Base-by-base conservation (phyloP, 352 stramenopile species). In the Pythium plurisporium region DNA sequence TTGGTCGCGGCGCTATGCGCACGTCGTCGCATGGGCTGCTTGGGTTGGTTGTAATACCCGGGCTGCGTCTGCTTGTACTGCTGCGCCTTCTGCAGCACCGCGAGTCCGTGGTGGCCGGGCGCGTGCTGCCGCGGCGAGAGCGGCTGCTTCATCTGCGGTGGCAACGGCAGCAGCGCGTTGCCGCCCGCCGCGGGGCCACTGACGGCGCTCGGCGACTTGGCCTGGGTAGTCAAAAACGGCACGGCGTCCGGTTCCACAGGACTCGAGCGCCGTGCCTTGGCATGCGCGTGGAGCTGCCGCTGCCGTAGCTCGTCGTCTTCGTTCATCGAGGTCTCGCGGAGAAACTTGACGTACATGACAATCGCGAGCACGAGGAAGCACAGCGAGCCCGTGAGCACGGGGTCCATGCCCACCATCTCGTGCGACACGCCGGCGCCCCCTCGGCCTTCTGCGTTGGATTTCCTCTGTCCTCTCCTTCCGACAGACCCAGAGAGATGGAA, bases 281-380 rank as follows among this genome's bases (percentile, higher is more conserved):
- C 51, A 43, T 62, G 58, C 34, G 45, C 50, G 55, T 70, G 46
- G 19, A 55, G 47, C 30, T 67, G 62, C 42, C 77, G 69, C 55
- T 81, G 69, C 23, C 55, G 49, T 34, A 65, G 52, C 6, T 80
- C 51, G 33, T 86, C 74, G 40, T 87, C 82, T 43, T 86, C 79
- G 41, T 70, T 44, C 70, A 73, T 74, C 50, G 73, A 78, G 55
- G 88, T 75, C 61, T 89, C 79, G 46, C 82, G 76, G 55, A 94
- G 89, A 52, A 94, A 94, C 55, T 89, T 89, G 57, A 94, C 76
- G 68, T 94, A 94, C 84, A 94, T 90, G 57, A 86, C 76, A 54
- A 94, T 86, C 50, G 84, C 82, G 43, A 94, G 68, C 64, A 89
- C 81, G 44, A 94, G 65, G 62, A 94, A 94, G 60, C 84, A 94